These are phyloP conservation scores for Austroboletus olivaceoglutinosus DNA, from an alignment of 1,284 basidiomycete genomes.

Conservation along the genomic window DNA sequence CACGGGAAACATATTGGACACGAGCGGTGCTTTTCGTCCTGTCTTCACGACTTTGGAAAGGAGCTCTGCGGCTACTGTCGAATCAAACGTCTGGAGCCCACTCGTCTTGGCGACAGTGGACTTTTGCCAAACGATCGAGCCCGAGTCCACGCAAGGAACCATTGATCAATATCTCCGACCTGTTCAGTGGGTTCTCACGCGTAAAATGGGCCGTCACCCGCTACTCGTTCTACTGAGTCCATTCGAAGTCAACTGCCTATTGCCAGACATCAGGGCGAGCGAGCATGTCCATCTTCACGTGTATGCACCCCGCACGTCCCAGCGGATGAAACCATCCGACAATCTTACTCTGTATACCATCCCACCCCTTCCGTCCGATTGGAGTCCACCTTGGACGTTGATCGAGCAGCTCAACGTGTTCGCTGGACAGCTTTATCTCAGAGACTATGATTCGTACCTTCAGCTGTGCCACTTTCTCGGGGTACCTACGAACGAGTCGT, in stretches of 20 bases:
- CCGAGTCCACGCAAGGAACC: background rate
- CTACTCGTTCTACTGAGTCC: conserved; percentile 42
- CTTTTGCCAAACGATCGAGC: background rate
- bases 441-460: background rate
- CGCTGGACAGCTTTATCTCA: background rate
- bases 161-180: conserved; percentile 37
- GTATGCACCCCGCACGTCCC: background rate
- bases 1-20: background rate
- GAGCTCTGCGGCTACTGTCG: background rate
- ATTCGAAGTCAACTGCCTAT: background rate
- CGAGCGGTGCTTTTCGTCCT: background rate
- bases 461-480: background rate
- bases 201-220: background rate
- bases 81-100: background rate
- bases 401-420: background rate
- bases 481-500: background rate
- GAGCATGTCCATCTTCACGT: background rate
- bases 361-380: background rate
- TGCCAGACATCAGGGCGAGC: background rate
- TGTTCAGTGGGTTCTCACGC: conserved; percentile 10
- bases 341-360: background rate
- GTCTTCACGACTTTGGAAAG: background rate
- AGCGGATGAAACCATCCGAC: background rate
- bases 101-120: background rate
- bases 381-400: background rate